Percentiles rank a stretch among this genome's conserved stretches.
phyloP scores from a whole-genome alignment of 1,284 basidiomycete genomes.

The Sutorius eximius region DNA sequence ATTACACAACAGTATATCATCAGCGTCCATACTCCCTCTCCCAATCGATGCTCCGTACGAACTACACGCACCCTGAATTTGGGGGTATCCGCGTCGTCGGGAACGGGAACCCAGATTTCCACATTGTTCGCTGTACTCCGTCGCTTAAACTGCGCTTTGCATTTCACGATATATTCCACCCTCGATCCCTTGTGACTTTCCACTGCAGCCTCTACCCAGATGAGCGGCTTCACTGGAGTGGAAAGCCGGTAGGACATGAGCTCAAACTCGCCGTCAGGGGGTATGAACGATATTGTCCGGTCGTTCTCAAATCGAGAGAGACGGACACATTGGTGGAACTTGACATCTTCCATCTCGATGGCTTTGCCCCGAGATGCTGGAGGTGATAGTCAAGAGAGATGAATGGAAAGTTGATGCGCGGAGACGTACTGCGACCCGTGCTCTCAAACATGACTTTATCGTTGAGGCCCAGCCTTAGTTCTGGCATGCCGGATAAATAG shows the following conservation, averaged over 20 bases:
- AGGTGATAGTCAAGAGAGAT: background rate
- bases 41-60: background rate
- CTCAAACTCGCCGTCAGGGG: conserved; percentile 98
- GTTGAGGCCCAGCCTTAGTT: conserved; percentile 92
- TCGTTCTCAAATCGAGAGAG: conserved; percentile 99
- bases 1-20: background rate
- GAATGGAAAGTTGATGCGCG: background rate
- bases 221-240: conserved; percentile 94
- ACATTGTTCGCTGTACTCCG: conserved; percentile 97
- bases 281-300: conserved; percentile 98
- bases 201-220: conserved; percentile 98
- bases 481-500: conserved; percentile 98
- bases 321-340: conserved; percentile 99
- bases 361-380: conserved; percentile 94
- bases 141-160: conserved; percentile 97
- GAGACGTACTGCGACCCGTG: conserved; percentile 83
- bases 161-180: conserved; percentile 98
- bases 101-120: conserved; percentile 96
- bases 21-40: background rate
- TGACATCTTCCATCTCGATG: conserved; percentile 99
- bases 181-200: conserved; percentile 93
- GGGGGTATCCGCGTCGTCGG: conserved; percentile 97
- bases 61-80: conserved; percentile 79
- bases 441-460: conserved; percentile 99
- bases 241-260: conserved; percentile 96